Base-by-base conservation (phyloP, 768 basidiomycete genomes). In the Lactarius psammicola region DNA sequence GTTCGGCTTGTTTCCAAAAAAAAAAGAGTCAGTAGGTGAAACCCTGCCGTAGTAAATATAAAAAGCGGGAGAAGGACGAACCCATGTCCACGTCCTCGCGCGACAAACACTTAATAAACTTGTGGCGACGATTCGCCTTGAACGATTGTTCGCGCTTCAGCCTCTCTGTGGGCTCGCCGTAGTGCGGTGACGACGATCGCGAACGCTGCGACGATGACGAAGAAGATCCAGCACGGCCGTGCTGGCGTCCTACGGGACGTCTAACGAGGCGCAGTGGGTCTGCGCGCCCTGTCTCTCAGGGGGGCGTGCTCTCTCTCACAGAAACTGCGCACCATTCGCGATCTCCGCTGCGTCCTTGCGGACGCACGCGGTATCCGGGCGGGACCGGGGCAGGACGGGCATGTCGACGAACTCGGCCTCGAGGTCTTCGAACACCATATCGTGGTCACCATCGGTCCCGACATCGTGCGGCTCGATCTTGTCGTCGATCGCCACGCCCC, bases 31-130 rank as follows among this genome's bases (percentile, higher is more conserved):
- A 57, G 55, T 57, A 5, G 20, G 15, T 26, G 20, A 20, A 15
- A 15, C 23, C 34, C n/a, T 17, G 56, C n/a, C 20, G 23, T 18
- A 17, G 15, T 1, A 18, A 69, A 18, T 26, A n/a, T n/a, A n/a
- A 38, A 38, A 15, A 38, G 15, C n/a, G n/a, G n/a, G n/a, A n/a
- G n/a, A n/a, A 64, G 46, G 38, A 53, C 79, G 68, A 71, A 91
- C 90, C 85, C 56, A 97, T 89, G 74, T 94, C 89, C 57, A 95
- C 87, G 69, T 93, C 90, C 61, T 88, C 85, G 65, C 81, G 82
- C 33, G 81, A 82, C 51, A 96, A 77, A 74, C 90, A 94, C 64
- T 90, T 88, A 46, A 91, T 78, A 73, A 96, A 94, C 72, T 93
- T 95, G 66, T 87, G 82, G 60, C 86, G 84, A 69, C 90, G 83